Conservation (phyloP, 2,329 filamentous ascomycete species). For the Fusarium sp. region DNA sequence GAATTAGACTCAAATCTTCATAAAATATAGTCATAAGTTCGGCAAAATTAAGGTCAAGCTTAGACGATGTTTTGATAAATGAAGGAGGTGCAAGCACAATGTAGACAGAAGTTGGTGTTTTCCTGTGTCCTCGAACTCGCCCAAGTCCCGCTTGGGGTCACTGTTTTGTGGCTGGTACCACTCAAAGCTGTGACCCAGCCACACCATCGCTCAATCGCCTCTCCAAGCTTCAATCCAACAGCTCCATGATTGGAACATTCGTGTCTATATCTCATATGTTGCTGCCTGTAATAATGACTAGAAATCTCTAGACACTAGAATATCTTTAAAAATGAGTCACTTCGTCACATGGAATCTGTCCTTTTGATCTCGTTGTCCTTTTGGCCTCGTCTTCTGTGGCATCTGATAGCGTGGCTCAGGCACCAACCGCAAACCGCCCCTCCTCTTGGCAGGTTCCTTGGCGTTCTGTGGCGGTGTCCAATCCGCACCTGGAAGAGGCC, state of each 20-base stretch:
- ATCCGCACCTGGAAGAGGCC: slow-evolving; percentile 42
- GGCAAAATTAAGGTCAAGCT: neutral
- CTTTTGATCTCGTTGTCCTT: neutral
- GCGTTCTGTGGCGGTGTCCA: slow-evolving; percentile 44
- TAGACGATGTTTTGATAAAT: neutral
- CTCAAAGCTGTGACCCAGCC: slow-evolving; percentile 19
- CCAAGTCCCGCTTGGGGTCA: neutral
- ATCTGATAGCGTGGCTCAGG: slow-evolving; percentile 38
- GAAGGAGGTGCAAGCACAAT: neutral
- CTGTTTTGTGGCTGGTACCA: slow-evolving; percentile 19
- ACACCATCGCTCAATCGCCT: slow-evolving; percentile 5
- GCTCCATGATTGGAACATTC: neutral
- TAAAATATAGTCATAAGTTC: neutral
- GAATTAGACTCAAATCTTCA: neutral
- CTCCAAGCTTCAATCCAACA: slow-evolving; percentile 9
- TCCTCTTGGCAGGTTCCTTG: slow-evolving; percentile 40
- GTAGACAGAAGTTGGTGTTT: neutral
- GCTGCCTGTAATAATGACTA: neutral
- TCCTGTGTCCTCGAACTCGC: neutral
- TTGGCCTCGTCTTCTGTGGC: slow-evolving; percentile 17
- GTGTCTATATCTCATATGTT: neutral
- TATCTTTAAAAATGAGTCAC: slow-evolving; percentile 4
- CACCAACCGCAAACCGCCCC: slow-evolving; percentile 30
- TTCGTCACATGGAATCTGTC: neutral
- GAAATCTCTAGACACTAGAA: neutral